Base-by-base conservation (phyloP, 768 basidiomycete genomes). In the Pulveroboletus sp. region DNA sequence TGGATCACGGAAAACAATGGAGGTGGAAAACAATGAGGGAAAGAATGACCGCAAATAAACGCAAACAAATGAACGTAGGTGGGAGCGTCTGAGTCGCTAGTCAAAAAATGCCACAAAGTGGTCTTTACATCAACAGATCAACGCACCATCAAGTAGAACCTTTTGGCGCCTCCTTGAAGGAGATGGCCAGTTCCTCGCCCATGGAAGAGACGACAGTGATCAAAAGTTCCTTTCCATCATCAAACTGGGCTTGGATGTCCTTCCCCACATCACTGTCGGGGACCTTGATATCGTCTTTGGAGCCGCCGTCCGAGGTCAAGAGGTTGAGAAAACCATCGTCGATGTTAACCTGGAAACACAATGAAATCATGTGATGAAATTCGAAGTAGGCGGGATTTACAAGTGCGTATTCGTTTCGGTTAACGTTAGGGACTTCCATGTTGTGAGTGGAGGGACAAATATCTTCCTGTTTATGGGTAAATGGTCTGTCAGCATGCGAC, bases 381-480 rank as follows among this genome's bases (percentile, higher is more conserved):
- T 9, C 55, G 47, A 37, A 45, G 52, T 20, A 39, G 43, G 52
- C 44, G 40, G 23, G 14, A 40, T 77, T 64, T 67, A 92, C 89
- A 66, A 99, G 85, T 64, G 86, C 79, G 80, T 85, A 98, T 83
- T 99, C 97, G 52, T 74, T 78, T 69, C 95, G 90, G 41, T 24
- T 53, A 68, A 99, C 93, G 74, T 97, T 90, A 70, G 95, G 95
- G 64, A 97, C 95, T 60, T 97, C 94, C 91, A 99, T 94, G 79
- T 99, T 99, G 82, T 99, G 97, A 69, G 95, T 99, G 67, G 93
- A 95, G 63, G 92, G 92, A 61, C 69, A 90, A 71, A 93, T 90
- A 79, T 91, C 90, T 82, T 93, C 90, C 88, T 91, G 67, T 72
- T 53, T 32, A 33, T 17, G 35, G 2, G 25, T 50, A 47, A 25